Evolutionary conservation across 2,329 filamentous ascomycete species (phyloP), one percentile per base, ranked within the genome.

Genomic region (Diaporthe citriasiana): DNA sequence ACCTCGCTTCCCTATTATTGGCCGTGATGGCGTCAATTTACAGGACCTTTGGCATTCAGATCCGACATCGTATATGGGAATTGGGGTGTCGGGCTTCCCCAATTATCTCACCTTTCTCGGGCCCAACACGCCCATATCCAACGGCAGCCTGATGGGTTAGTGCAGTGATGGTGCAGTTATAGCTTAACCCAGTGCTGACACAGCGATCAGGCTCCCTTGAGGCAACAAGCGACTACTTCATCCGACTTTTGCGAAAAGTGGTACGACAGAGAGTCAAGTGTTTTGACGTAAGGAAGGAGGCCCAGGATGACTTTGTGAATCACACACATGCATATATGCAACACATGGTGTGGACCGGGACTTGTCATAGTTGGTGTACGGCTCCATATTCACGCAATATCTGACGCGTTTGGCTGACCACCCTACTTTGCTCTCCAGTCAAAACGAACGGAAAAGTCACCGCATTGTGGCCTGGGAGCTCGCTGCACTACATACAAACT

Each of bases 401-500:
- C 6, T 40, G 4, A 5, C 6, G 19, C 15, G 35, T 25, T 15
- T 30, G 4, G 35, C 56, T 60, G n/a, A 60, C 56, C 38, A 27
- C 8, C 22, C 12, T 17, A 13, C 15, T 8, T 78, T 10, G 8
- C 45, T 68, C n/a, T 40, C 13, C 38, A 63, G 59, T 63, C 59
- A 63, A 63, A 33, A 63, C 59, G 38, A 63, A 85, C 38, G 85
- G 84, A 50, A 79, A 83, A 63, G 82, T 87, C 51, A 82, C 83
- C 8, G 84, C 83, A 8, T 76, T 83, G 22, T 86, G 83, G 77
- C 82, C 83, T 13, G 85, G 85, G n/a, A 82, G 79, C n/a, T 83
- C 83, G 2, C 79, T 88, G 15, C 86, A 87, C 76, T 86, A 85
- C 74, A 84, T 87, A 65, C 84, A 87, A 72, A 82, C 82, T 7